Evolutionary conservation across 1,139 yeast species (phyloP), one percentile per base, ranked within the genome.

Genomic region (Hansenula sp.): DNA sequence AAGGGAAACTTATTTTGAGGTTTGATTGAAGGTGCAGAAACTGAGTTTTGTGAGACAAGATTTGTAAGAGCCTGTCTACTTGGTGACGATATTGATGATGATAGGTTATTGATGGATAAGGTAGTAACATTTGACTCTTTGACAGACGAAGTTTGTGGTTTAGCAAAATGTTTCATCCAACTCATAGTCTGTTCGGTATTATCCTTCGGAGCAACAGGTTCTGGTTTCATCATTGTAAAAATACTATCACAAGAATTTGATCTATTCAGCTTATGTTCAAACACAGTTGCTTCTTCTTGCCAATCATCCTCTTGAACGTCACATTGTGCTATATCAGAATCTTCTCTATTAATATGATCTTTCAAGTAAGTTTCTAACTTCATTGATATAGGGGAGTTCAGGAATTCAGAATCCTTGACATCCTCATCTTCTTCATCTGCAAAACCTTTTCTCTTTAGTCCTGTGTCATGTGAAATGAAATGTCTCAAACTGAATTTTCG

Each of bases 241-340:
- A 55, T 49, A 28, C 52, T 46, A 37, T 55, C 57, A 40, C 55
- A 53, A 2, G 59, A 55, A 34, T 51, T 55, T n/a, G 59, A 52
- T 44, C 59, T 48, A 40, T 52, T 52, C 34, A 55, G 43, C 20
- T 41, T 47, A 32, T 53, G 57, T 16, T 50, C 51, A 34, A 51
- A 52, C 2, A 49, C 40, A 9, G 54, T 31, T 6, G 16, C 27
- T 10, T 38, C 40, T 17, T 31, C 36, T 10, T 34, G 36, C 3
- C 25, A 9, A n/a, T 27, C n/a, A 2, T 22, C 27, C 12, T 31
- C 24, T 8, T 26, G 24, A 21, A 21, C 27, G 1, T 31, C 17
- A 10, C 18, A 17, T 18, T 30, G 21, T 12, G 17, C 2, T 7
- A 21, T 9, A 7, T 21, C 9, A 17, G 20, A 10, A 6, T 29